These are phyloP conservation scores for Beauveria australis DNA, from an alignment of 2,329 filamentous ascomycete genomes.

Conservation along the genomic window DNA sequence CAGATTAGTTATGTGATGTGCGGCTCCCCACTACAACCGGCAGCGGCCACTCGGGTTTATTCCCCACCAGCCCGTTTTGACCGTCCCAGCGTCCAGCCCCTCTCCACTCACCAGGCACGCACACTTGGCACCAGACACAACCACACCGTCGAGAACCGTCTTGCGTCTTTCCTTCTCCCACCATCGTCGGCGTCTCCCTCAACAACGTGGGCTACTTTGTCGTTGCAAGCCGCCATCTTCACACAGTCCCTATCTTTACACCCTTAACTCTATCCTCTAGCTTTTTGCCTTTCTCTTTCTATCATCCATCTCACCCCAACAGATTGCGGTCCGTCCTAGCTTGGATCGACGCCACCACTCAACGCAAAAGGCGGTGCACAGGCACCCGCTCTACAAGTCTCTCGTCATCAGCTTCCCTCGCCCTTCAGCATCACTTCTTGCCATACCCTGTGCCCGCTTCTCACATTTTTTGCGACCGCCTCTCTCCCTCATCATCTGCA, in stretches of 20 bases:
- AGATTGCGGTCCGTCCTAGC: neutral
- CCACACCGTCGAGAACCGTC: too few relatives aligned
- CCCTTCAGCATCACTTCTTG: neutral
- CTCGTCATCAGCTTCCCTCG: slow-evolving; percentile 3
- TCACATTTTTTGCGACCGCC: neutral
- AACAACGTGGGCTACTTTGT: neutral
- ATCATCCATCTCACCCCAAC: neutral
- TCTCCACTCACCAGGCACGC: neutral
- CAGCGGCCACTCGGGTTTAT: slow-evolving; percentile 5
- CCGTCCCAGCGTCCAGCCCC: neutral
- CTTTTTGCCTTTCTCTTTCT: neutral
- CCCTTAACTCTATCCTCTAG: neutral
- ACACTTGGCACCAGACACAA: neutral
- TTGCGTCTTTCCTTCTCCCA: neutral
- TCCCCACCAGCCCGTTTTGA: neutral
- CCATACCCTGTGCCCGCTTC: neutral
- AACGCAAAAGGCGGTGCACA: slow-evolving; percentile 7
- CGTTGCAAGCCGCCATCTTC: neutral
- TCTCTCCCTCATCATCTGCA: neutral
- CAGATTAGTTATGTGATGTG: too few relatives aligned
- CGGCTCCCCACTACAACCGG: neutral
- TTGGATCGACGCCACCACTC: neutral
- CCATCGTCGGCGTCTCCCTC: neutral
- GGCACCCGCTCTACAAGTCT: neutral
- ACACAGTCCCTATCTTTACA: neutral